Evolutionary conservation across 2,329 filamentous ascomycete species (phyloP), one percentile per base, ranked within the genome.

Genomic region (Diaporthe vexans): DNA sequence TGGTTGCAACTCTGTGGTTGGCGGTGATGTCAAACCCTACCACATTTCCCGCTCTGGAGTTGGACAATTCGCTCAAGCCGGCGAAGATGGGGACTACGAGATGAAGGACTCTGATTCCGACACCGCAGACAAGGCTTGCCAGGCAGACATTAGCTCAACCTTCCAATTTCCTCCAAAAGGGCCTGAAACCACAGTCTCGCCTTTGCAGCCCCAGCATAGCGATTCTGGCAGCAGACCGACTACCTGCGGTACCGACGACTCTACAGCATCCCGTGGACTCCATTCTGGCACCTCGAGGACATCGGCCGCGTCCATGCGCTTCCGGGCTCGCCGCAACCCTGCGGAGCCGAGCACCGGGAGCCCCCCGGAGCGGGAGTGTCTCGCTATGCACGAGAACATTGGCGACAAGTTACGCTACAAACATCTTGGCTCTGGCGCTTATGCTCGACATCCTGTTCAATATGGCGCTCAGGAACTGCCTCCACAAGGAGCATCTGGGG

Each of bases 331-430:
- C 24, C 75, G 73, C 46, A 48, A 75, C 35, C 75, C 75, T 26
- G 73, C 65, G 24, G 71, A 71, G 24, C 37, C 56, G 46, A 75
- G 73, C 73, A 75, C 58, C 9, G 75, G 75, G n/a, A 76, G 75
- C 11, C 75, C 75, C 19, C 73, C 46, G 10, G 63, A 56, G 56
- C 70, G 70, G 2, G 51, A 71, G 10, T 52, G 51, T 6, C 43
- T 29, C 48, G 13, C 21, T 19, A 35, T 29, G 21, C 51, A 52
- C 6, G 29, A 56, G 29, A 48, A 74, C n/a, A 63, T 74, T 15
- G 73, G 73, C 19, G 68, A 74, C 37, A 58, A 21, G 17, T n/a
- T 72, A 29, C 70, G 70, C 1, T 24, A 61, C 51, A 46, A 17
- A 7, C 29, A 33, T 43, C 35, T 24, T 52, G 70, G 24, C 24